A percentile compares a stretch with the other conserved stretches of the same genome.
These are phyloP conservation scores for Zygoascus hellenicus DNA, from an alignment of 1,139 yeast genomes.

Conservation along the genomic window DNA sequence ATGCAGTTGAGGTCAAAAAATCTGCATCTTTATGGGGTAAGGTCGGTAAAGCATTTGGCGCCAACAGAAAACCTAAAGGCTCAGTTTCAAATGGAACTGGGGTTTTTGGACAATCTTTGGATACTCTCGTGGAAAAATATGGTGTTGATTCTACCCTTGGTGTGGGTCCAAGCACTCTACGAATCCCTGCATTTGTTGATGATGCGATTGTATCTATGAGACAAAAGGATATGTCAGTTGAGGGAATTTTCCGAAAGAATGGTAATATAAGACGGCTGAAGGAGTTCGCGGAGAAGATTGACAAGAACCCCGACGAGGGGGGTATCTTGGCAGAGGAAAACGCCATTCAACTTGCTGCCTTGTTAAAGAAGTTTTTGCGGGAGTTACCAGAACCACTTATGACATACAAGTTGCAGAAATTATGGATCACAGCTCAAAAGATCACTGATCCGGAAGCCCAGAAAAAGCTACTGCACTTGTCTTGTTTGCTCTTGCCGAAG, in stretches of 20 bases:
- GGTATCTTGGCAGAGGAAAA: constrained; percentile 74
- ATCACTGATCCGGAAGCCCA: constrained; percentile 29
- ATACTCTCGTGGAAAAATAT: constrained; percentile 60
- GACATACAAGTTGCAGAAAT: constrained; percentile 66
- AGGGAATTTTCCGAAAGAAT: constrained; percentile 92
- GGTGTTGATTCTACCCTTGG: constrained; percentile 88
- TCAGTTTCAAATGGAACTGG: constrained; percentile 16
- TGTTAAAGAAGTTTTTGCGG: constrained; percentile 84
- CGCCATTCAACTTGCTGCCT: constrained; percentile 90
- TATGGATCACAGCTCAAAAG: constrained; percentile 75
- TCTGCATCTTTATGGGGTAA: constrained; percentile 66
- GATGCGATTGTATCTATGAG: constrained; percentile 78
- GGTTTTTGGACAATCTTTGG: constrained; percentile 80
- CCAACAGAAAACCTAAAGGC: constrained; percentile 32
- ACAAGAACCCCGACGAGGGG: constrained; percentile 62
- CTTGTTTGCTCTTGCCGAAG: constrained; percentile 76
- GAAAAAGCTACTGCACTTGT: constrained; percentile 57
- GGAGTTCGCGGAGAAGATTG: constrained; percentile 69
- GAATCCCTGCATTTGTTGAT: constrained; percentile 82
- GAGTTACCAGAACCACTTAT: constrained; percentile 90
- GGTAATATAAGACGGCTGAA: constrained; percentile 86
- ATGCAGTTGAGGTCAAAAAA: constrained; percentile 53
- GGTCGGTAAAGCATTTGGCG: constrained; percentile 41
- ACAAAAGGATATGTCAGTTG: constrained; percentile 93
- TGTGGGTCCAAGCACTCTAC: constrained; percentile 68